These are phyloP conservation scores for Candida rishiriensis DNA, from an alignment of 805 yeast genomes.

Conservation along the genomic window DNA sequence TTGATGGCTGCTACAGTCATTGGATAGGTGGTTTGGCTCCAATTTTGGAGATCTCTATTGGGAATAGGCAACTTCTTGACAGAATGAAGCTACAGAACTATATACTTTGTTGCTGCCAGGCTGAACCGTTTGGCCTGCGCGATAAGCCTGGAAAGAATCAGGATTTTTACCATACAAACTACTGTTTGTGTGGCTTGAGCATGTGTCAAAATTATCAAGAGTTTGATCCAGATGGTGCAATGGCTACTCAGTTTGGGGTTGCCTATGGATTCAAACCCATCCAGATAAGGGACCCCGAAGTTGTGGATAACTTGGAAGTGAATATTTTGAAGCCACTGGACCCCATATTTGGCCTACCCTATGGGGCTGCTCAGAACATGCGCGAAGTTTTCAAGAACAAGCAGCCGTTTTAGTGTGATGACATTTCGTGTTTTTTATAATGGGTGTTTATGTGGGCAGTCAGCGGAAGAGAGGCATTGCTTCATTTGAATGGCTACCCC, in stretches of 20 bases:
- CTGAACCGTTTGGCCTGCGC: conserved; percentile 52
- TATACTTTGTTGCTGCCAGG: conserved; percentile 74
- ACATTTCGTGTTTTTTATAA: too few species aligned
- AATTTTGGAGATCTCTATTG: conserved; percentile 50
- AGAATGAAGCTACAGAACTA: conserved; percentile 60
- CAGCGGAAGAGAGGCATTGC: too few species aligned
- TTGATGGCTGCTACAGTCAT: conserved; percentile 93
- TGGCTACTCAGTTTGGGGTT: conserved; percentile 9
- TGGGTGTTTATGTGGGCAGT: too few species aligned
- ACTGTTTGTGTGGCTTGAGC: conserved; percentile 72
- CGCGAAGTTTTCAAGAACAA: not conserved
- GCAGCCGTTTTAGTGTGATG: too few species aligned
- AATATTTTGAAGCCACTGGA: conserved; percentile 35
- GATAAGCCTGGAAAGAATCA: conserved; percentile 83
- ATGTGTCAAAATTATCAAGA: conserved; percentile 44
- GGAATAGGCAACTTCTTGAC: conserved; percentile 35
- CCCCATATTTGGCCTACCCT: conserved; percentile 58
- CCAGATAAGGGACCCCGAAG: conserved; percentile 11
- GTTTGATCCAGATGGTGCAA: conserved; percentile 12
- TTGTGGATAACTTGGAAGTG: conserved; percentile 16
- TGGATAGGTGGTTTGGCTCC: conserved; percentile 87
- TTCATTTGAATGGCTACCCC: too few species aligned
- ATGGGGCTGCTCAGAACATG: conserved; percentile 24
- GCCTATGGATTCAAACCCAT: conserved; percentile 28
- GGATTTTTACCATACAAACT: conserved; percentile 91